Evolutionary conservation across 192 early-diverging fungal genomes (phyloP).

Genomic region (Neocallimastix lanati): DNA sequence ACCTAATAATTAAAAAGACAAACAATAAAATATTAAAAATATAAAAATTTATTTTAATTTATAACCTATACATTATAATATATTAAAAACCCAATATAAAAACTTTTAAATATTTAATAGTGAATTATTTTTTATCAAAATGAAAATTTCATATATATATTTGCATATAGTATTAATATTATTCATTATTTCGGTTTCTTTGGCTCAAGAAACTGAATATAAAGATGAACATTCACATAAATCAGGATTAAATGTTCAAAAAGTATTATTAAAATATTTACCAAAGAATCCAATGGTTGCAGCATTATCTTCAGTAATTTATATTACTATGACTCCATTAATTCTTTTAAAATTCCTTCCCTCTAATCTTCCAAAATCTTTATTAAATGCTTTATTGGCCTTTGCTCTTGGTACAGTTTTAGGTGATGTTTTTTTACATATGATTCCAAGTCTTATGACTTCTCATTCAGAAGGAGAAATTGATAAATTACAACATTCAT

Average conservation of each 20-base stretch:
- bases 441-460: slow-evolving; percentile 56
- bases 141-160: neutral
- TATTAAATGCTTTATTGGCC: slow-evolving; percentile 27
- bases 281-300: neutral
- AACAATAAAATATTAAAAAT: no score
- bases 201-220: neutral
- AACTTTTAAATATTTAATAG: no score
- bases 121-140: no score
- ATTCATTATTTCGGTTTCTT: neutral
- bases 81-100: no score
- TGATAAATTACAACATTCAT: slow-evolving; percentile 14
- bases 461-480: slow-evolving; percentile 6
- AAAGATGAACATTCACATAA: neutral
- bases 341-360: slow-evolving; percentile 62
- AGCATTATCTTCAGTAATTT: slow-evolving; percentile 5
- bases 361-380: slow-evolving; percentile 42
- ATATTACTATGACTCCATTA: slow-evolving; percentile 69
- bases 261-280: neutral
- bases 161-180: neutral
- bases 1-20: no score
- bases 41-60: no score
- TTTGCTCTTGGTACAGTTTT: slow-evolving; percentile 75
- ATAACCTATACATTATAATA: no score
- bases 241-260: neutral
- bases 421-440: slow-evolving; percentile 69